phyloP scores from a whole-genome alignment of 495 filamentous ascomycete species.

The Daldinia bambusicola region DNA sequence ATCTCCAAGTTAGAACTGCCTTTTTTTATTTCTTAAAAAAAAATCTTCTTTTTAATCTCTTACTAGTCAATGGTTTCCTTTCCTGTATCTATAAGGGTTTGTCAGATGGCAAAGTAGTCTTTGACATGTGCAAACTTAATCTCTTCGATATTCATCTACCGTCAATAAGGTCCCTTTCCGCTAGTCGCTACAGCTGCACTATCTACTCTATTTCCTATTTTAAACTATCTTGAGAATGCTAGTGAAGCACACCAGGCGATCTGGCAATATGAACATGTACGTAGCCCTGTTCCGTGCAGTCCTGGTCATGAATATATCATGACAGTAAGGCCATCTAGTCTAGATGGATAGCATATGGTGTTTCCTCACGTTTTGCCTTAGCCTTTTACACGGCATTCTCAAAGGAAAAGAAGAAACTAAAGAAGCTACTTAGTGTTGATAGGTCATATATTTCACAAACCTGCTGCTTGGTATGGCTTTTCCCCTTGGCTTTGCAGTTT shows the following conservation, averaged over 20 bases:
- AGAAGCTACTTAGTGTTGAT: not conserved
- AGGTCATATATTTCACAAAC: not conserved
- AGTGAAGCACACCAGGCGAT: not conserved
- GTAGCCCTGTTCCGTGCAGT: not conserved
- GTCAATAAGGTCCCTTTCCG: not conserved
- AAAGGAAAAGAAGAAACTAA: not conserved
- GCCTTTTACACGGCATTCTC: not conserved
- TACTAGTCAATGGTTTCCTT: not conserved
- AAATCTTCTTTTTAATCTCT: not conserved
- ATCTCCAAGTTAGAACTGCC: not conserved
- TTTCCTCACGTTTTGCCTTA: not conserved
- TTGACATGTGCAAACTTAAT: not conserved
- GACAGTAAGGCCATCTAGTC: not conserved
- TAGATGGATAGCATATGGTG: not conserved
- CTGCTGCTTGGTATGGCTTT: not conserved
- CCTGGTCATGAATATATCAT: not conserved
- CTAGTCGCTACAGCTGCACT: not conserved
- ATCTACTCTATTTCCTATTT: not conserved
- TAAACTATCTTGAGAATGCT: not conserved
- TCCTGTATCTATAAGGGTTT: not conserved
- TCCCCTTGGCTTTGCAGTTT: not conserved
- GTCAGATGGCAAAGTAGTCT: not conserved
- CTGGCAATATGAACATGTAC: not conserved
- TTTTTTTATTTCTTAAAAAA: too few relatives aligned
- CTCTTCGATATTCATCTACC: not conserved